Evolutionary conservation across 2,329 filamentous ascomycete genomes (phyloP).

Genomic region (Orbilia blumenaviensis): DNA sequence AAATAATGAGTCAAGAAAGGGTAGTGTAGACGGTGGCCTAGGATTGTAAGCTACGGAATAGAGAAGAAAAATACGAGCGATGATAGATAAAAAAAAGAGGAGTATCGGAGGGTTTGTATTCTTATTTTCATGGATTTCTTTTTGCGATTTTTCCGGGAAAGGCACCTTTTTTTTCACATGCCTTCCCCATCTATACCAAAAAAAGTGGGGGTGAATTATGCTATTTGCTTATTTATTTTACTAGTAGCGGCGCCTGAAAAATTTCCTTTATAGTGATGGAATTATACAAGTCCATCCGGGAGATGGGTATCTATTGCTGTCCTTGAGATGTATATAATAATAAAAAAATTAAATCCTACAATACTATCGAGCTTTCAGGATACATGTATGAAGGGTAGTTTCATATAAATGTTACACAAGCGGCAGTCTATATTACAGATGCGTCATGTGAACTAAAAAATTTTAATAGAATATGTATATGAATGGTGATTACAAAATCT

Average conservation of each 20-base stretch:
- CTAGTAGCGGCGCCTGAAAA: neutral
- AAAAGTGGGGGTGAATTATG: neutral
- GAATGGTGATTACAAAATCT: neutral
- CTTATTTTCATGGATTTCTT: no score
- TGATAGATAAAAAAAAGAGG: slow-evolving; percentile 7
- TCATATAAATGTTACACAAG: neutral
- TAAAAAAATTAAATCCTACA: neutral
- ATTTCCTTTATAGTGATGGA: neutral
- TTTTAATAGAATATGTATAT: no score
- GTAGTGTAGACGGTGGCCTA: slow-evolving; percentile 9
- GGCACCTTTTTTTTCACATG: neutral
- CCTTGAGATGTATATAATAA: neutral
- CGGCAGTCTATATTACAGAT: neutral
- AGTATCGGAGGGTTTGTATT: neutral
- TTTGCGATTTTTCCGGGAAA: neutral
- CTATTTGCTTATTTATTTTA: neutral
- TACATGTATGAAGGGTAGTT: neutral
- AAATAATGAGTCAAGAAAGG: slow-evolving; percentile 38
- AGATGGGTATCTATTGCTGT: neutral
- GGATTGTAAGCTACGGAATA: neutral
- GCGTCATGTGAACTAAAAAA: no score
- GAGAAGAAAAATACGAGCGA: neutral
- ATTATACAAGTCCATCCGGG: neutral
- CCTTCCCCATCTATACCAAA: neutral
- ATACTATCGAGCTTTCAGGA: no score